These are phyloP conservation scores for Eucalyptus dawsonii DNA, from an alignment of 345 rosid genomes.

Conservation along the genomic window DNA sequence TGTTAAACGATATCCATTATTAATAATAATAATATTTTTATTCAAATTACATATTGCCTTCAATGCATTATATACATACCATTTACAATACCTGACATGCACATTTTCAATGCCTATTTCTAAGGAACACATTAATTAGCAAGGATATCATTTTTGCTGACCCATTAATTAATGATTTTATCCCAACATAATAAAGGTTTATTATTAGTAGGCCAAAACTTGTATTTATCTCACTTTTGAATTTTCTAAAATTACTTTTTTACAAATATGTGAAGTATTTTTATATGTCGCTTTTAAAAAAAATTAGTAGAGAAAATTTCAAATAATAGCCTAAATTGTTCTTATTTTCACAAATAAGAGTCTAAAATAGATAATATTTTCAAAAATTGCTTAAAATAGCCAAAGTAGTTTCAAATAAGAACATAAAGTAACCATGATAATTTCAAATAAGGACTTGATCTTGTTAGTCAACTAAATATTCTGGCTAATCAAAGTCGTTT, in stretches of 20 bases:
- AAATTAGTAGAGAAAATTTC: fast-evolving
- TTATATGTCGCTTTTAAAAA: background rate
- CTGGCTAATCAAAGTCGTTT: fast-evolving
- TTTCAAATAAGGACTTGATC: no score
- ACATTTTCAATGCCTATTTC: background rate
- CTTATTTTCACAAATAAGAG: no score
- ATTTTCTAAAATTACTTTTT: background rate
- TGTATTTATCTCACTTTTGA: background rate
- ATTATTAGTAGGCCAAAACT: background rate
- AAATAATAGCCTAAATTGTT: fast-evolving
- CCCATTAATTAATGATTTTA: background rate
- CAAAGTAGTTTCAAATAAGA: no score
- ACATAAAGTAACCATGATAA: no score
- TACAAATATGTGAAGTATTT: background rate
- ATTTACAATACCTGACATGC: background rate
- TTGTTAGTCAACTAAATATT: no score
- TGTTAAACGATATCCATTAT: background rate
- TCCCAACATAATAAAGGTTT: background rate
- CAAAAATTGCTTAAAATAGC: no score
- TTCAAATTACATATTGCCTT: background rate
- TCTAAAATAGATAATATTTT: fast-evolving
- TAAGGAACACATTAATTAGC: background rate
- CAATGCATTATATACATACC: background rate
- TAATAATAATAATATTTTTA: background rate
- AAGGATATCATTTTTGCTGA: background rate